A percentile compares a stretch with the other conserved stretches of the same genome.
Evolutionary conservation across 2,329 filamentous ascomycete genomes (phyloP).

Genomic region (Hysterium pulicare): DNA sequence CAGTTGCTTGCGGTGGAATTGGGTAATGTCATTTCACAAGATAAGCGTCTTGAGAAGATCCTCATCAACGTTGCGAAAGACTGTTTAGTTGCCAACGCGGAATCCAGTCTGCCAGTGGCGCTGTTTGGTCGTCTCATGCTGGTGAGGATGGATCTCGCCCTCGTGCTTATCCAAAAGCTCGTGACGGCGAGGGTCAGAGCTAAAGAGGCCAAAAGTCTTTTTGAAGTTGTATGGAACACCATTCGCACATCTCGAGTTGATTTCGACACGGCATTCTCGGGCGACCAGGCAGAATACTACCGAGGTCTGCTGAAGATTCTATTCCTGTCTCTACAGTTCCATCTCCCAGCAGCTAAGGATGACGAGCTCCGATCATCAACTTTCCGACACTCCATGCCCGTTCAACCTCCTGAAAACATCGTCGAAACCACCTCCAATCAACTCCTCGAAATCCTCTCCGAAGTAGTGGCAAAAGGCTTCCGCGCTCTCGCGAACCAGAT

Average conservation of each 20-base stretch:
- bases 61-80: slow-evolving; percentile 72
- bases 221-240: slow-evolving; percentile 59
- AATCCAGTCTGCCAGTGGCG: slow-evolving; percentile 67
- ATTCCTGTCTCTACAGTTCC: slow-evolving; percentile 73
- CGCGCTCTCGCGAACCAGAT: slow-evolving; percentile 75
- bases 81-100: slow-evolving; percentile 75
- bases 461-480: slow-evolving; percentile 78
- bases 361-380: background rate
- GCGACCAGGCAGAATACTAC: slow-evolving; percentile 67
- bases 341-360: slow-evolving; percentile 35
- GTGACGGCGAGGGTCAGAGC: slow-evolving; percentile 54
- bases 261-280: slow-evolving; percentile 58
- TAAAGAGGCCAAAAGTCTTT: slow-evolving; percentile 51
- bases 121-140: slow-evolving; percentile 79
- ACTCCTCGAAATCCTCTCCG: slow-evolving; percentile 75
- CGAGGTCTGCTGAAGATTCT: slow-evolving; percentile 79
- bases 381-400: slow-evolving; percentile 28
- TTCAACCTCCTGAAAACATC: slow-evolving; percentile 44
- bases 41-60: slow-evolving; percentile 60
- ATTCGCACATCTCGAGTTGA: slow-evolving; percentile 53
- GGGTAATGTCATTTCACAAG: slow-evolving; percentile 58
- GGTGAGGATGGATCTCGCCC: slow-evolving; percentile 72
- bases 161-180: slow-evolving; percentile 78
- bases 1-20: slow-evolving; percentile 83
- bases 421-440: slow-evolving; percentile 26